A percentile compares a stretch with the other conserved stretches of the same genome.
Conservation (phyloP, 2,329 filamentous ascomycete species). For the Aspergillus sp. region DNA sequence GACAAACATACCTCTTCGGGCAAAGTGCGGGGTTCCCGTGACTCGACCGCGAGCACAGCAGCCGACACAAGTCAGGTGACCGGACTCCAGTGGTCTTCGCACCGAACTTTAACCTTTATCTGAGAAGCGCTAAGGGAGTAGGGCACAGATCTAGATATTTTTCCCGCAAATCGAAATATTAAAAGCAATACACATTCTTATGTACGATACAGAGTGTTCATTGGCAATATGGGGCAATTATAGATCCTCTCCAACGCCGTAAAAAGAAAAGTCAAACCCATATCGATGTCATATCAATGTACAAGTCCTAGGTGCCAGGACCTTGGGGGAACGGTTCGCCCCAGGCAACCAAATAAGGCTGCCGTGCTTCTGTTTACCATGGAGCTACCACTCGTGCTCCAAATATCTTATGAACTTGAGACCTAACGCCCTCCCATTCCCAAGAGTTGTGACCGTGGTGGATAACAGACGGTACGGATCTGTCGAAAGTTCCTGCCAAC, state of each 20-base stretch:
- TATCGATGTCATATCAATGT: constrained; percentile 24
- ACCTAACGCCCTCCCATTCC: constrained; percentile 13
- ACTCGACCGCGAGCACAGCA: constrained; percentile 31
- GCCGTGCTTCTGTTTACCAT: background rate
- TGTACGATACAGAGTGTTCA: background rate
- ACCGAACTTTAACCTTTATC: background rate
- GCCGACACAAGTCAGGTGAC: constrained; percentile 16
- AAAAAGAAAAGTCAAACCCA: constrained; percentile 15
- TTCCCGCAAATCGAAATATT: background rate
- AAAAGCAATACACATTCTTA: background rate
- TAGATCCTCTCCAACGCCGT: constrained; percentile 5
- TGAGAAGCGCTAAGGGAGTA: background rate
- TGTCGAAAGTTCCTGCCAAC: background rate
- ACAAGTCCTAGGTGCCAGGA: constrained; percentile 24
- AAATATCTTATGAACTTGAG: background rate
- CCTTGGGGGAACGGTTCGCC: constrained; percentile 4
- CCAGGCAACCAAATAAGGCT: constrained; percentile 9
- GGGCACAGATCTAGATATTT: background rate
- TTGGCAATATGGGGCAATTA: background rate
- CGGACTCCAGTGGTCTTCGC: background rate
- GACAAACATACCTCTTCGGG: constrained; percentile 33
- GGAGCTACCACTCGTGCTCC: background rate
- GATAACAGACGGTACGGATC: background rate
- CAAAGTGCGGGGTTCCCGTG: constrained; percentile 31
- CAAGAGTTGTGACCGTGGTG: background rate